A percentile compares a stretch with the other conserved stretches of the same genome.
phyloP scores from a whole-genome alignment of 345 rosid genomes.

The Heritiera fomes region DNA sequence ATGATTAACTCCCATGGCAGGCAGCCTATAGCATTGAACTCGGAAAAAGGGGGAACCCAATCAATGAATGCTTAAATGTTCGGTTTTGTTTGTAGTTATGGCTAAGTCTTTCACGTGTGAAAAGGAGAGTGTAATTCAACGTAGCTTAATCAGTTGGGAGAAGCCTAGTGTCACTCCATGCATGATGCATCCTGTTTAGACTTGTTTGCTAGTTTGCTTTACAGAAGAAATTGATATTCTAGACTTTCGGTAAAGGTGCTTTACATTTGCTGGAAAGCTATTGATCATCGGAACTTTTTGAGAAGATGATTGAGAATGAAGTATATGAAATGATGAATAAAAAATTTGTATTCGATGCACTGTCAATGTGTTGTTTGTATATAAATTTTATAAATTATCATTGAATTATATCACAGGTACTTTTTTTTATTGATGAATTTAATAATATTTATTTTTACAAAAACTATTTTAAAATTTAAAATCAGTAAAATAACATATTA shows the following conservation, averaged over 20 bases:
- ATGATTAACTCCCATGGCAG: conserved; percentile 16
- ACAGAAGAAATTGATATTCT: not conserved
- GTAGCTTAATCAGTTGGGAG: not conserved
- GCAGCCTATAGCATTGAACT: not conserved
- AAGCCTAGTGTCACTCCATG: not conserved
- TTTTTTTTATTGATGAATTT: too few species aligned
- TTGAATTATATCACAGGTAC: too few species aligned
- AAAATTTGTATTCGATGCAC: too few species aligned
- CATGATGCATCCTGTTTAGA: not conserved
- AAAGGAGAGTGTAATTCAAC: not conserved
- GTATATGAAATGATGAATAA: too few species aligned
- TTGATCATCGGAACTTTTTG: too few species aligned
- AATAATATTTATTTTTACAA: too few species aligned
- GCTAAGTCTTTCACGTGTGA: not conserved
- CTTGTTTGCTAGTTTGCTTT: not conserved
- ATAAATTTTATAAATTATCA: too few species aligned
- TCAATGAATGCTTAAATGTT: not conserved
- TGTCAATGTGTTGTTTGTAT: too few species aligned
- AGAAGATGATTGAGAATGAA: too few species aligned
- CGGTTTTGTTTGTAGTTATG: not conserved
- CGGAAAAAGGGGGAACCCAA: not conserved
- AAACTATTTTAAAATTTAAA: too few species aligned
- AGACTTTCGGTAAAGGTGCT: not conserved
- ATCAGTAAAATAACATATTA: too few species aligned
- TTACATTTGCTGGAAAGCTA: not conserved